Evolutionary conservation across 2,329 filamentous ascomycete species (phyloP), one percentile per base, ranked within the genome.

Genomic region (Colletotrichum godetiae): DNA sequence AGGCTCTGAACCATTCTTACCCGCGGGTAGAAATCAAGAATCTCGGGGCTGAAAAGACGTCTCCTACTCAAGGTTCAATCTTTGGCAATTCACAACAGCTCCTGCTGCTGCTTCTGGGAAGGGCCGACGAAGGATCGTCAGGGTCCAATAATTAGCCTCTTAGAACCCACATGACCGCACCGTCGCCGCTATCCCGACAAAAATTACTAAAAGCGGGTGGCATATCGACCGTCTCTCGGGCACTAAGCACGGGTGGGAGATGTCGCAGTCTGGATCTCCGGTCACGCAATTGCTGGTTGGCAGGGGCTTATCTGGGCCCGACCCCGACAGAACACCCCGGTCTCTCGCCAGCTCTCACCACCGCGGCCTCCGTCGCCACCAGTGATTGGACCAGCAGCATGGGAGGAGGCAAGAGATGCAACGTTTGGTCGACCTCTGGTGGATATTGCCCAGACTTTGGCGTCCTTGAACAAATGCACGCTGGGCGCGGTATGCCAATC

Each of bases 371-470:
- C 31, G 13, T n/a, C 24, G 12, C n/a, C 24, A 49, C 29, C 33
- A 22, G 19, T 72, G 53, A 72, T 72, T 72, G 69, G 69, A 33
- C 29, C 24, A 33, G 19, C n/a, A 52, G 10, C 22, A 35, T 24
- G 33, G n/a, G 42, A 22, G 24, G 2, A 42, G 42, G 61, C 59
- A 42, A 49, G 42, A 58, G 42, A 10, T 58, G 64, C 37, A 24
- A 31, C 37, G 29, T 46, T 5, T 12, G 55, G 19, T 5, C 19
- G 35, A 70, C 24, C 29, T 19, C 29, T 49, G 60, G 70, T 70
- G 70, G 70, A 67, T 35, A 60, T 64, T 65, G 70, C 70, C 70
- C 59, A 73, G 70, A 61, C 67, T 65, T 65, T 70, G 56, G 67
- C 70, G 67, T 73, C 46, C 33, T 61, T 65, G 56, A 56, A 33